Evolutionary conservation across 2,329 filamentous ascomycete species (phyloP).

Genomic region (Colletotrichum tropicicola): DNA sequence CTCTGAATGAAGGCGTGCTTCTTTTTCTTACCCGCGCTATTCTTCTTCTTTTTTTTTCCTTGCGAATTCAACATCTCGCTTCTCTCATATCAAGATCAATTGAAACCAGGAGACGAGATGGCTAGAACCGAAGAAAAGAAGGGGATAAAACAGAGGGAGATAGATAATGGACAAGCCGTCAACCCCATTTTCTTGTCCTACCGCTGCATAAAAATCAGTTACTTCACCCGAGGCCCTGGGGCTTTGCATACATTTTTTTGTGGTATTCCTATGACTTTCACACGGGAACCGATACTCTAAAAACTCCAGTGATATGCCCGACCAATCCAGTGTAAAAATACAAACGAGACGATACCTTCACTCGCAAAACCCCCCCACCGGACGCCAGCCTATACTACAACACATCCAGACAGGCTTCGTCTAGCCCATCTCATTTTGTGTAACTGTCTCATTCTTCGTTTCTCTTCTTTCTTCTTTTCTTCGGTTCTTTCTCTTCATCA

Average conservation of each 20-base stretch:
- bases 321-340: slow-evolving; percentile 4
- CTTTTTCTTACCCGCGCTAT: not conserved
- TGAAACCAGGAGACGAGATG: not conserved
- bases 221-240: not conserved
- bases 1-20: not conserved
- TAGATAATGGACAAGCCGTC: not conserved
- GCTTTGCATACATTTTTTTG: not conserved
- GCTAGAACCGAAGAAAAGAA: not conserved
- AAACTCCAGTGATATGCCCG: slow-evolving; percentile 9
- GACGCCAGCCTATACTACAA: slow-evolving; percentile 21
- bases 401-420: not conserved
- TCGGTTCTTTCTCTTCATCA: not conserved
- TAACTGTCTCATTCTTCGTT: not conserved
- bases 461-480: not conserved
- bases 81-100: not conserved
- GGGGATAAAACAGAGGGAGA: not conserved
- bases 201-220: not conserved
- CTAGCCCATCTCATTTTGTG: not conserved
- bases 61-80: slow-evolving; percentile 31
- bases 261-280: no score
- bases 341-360: not conserved
- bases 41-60: slow-evolving; percentile 4
- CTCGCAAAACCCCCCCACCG: not conserved
- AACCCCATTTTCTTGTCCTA: not conserved
- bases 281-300: slow-evolving; percentile 12